Base-by-base conservation (phyloP, 352 stramenopile species). In the Phytopythium oedochilum region DNA sequence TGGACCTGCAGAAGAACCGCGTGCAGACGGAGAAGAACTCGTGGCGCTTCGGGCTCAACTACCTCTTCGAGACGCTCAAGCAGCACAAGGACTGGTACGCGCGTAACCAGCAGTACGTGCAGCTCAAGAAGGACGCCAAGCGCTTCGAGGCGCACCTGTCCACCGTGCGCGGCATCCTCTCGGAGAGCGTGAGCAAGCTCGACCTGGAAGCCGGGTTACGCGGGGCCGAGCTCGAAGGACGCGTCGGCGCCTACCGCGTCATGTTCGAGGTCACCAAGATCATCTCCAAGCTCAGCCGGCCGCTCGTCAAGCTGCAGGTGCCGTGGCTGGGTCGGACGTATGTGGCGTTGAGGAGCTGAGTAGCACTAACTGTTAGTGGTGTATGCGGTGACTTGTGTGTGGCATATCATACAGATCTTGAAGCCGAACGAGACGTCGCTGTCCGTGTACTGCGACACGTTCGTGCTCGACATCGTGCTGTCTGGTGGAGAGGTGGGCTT, bases 231-330 rank as follows among this genome's bases (percentile, higher is more conserved):
- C 73, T 95, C 12, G 82, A 95, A 34, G 85, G 85, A 26, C 81
- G 85, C 52, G 85, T 95, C 35, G 83, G 85, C 25, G 78, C 83
- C 23, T 95, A 95, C 76, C 88, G 89, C 55, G 73, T 95, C 68
- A 89, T 95, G 73, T 95, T 95, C 48, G 85, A 95, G 55, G 85
- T 95, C 28, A 93, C 85, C 45, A 92, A 91, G 67, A 93, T 95
- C 58, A 78, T 86, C 32, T 89, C 81, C 42, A 88, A 83, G 32
- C 72, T 95, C 53, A 95, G 85, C 53, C 83, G 85, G 2, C 85
- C 85, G 44, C 72, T 92, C 11, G 85, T 95, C 22, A 91, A 92
- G 70, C 66, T 95, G 38, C 78, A 76, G 45, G 67, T 73, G 32
- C 18, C 42, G 11, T 14, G 7, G 14, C 23, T 1, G 29, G 40